Conservation (phyloP, 1,284 basidiomycete species). For the Naganishia albida region DNA sequence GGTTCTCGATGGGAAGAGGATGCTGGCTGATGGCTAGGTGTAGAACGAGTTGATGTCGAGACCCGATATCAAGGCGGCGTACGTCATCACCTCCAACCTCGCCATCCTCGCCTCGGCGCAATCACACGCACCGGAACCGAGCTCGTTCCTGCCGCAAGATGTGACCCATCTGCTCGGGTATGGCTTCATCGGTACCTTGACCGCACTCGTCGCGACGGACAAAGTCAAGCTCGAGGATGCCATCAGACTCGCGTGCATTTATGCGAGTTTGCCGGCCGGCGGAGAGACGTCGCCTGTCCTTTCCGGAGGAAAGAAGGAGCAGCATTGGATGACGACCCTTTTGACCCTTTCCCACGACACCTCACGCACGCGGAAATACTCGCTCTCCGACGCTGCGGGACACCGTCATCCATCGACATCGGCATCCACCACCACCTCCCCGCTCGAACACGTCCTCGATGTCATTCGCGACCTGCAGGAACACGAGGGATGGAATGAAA, state of each 20-base stretch:
- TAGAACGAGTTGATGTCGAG: constrained; percentile 51
- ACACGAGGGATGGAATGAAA: constrained; percentile 38
- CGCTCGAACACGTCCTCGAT: constrained; percentile 36
- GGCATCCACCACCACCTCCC: constrained; percentile 19
- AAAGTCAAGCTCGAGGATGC: constrained; percentile 49
- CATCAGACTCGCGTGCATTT: constrained; percentile 43
- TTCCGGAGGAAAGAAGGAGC: background rate
- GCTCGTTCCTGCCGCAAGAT: constrained; percentile 43
- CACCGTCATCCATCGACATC: background rate
- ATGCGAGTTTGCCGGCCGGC: constrained; percentile 36
- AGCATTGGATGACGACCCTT: constrained; percentile 29
- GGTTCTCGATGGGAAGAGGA: background rate
- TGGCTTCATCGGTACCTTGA: constrained; percentile 52
- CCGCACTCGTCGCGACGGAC: constrained; percentile 50
- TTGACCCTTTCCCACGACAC: constrained; percentile 27
- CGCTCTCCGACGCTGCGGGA: constrained; percentile 21
- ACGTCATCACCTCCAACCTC: constrained; percentile 51
- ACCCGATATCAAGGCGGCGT: constrained; percentile 51
- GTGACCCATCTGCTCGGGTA: constrained; percentile 51
- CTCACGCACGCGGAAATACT: constrained; percentile 23
- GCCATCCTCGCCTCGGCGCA: constrained; percentile 50
- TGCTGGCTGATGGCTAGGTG: background rate
- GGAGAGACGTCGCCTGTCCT: background rate
- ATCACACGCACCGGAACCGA: constrained; percentile 35
- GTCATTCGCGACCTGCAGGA: constrained; percentile 36